Evolutionary conservation across 371 early-diverging fungal genomes (phyloP).

Genomic region (Lichtheimia hyalospora): DNA sequence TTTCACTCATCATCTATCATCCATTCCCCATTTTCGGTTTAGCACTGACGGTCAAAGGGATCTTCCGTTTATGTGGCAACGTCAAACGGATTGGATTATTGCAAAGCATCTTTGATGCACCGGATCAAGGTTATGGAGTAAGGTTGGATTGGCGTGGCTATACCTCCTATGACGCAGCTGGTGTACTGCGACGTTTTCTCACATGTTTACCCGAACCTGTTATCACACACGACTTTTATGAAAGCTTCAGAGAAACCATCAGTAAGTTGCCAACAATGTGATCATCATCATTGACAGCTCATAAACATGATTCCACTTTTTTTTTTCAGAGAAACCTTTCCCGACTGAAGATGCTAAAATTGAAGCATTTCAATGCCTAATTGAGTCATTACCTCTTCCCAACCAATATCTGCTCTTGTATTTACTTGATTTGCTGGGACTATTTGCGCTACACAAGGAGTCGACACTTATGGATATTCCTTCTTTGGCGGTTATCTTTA

Average conservation of each 20-base stretch:
- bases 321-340: neutral
- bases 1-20: neutral
- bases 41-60: conserved; percentile 20
- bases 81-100: conserved; percentile 50
- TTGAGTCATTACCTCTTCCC: conserved; percentile 48
- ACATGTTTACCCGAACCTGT: conserved; percentile 56
- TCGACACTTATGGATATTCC: conserved; percentile 52
- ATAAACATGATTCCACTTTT: no score
- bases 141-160: conserved; percentile 50
- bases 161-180: conserved; percentile 60
- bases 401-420: conserved; percentile 60
- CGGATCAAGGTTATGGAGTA: conserved; percentile 45
- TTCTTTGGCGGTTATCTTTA: conserved; percentile 59
- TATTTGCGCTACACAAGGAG: conserved; percentile 45
- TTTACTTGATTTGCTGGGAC: conserved; percentile 50
- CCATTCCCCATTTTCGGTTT: neutral
- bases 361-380: conserved; percentile 44
- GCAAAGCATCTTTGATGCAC: conserved; percentile 52
- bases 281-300: no score
- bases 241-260: conserved; percentile 44
- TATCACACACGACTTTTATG: conserved; percentile 45
- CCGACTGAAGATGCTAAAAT: neutral
- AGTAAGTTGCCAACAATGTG: conserved; percentile 23
- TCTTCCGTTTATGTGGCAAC: conserved; percentile 32
- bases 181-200: conserved; percentile 51